A percentile compares a stretch with the other conserved stretches of the same genome.
Conservation (phyloP, 768 basidiomycete species). For the Russula olivacea region DNA sequence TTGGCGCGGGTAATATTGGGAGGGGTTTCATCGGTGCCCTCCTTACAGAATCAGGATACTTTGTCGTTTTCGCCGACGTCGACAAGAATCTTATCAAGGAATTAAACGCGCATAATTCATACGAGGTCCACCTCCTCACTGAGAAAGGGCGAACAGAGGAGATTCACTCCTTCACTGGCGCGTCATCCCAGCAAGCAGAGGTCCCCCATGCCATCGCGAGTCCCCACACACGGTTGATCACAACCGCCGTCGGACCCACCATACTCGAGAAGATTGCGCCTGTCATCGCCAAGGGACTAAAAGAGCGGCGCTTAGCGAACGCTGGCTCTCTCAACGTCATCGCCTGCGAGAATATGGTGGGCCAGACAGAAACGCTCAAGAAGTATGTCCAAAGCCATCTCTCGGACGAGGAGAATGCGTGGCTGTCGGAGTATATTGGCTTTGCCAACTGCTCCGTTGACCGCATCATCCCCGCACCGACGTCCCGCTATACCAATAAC, state of each 20-base stretch:
- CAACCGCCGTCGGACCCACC: constrained; percentile 36
- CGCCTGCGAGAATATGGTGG: constrained; percentile 40
- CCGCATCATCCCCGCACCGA: constrained; percentile 32
- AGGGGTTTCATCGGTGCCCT: constrained; percentile 38
- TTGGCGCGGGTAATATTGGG: constrained; percentile 38
- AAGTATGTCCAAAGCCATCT: constrained; percentile 32
- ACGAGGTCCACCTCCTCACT: constrained; percentile 34
- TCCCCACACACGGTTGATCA: constrained; percentile 31
- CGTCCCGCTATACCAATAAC: constrained; percentile 18
- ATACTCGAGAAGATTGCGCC: constrained; percentile 35
- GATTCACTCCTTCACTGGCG: constrained; percentile 26
- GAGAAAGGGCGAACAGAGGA: constrained; percentile 23
- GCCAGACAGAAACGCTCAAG: constrained; percentile 32
- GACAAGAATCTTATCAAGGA: constrained; percentile 32
- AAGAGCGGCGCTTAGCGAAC: constrained; percentile 28
- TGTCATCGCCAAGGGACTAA: constrained; percentile 33
- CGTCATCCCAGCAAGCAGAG: constrained; percentile 20
- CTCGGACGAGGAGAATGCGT: constrained; percentile 30
- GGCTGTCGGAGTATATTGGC: constrained; percentile 32
- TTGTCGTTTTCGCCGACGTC: constrained; percentile 36
- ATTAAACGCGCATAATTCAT: constrained; percentile 31
- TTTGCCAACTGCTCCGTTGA: constrained; percentile 41
- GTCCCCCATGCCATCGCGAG: constrained; percentile 26
- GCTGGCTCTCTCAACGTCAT: constrained; percentile 33
- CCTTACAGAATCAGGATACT: constrained; percentile 35